Base-by-base conservation (phyloP, 1,284 basidiomycete genomes). In the Microbotryum saponariae region DNA sequence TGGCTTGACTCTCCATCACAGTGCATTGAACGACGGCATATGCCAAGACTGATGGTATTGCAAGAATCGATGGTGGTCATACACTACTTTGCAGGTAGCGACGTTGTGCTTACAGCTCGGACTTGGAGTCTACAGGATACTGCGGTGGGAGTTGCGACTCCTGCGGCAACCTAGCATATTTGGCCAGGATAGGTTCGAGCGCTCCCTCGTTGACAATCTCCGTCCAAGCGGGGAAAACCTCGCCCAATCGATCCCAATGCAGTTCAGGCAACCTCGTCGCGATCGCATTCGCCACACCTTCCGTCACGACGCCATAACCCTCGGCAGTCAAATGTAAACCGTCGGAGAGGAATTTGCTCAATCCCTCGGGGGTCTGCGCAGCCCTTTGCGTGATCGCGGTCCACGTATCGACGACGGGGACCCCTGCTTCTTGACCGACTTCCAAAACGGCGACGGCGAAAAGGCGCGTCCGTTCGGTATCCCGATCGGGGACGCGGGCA, bases 261-360 rank as follows among this genome's bases (percentile, higher is more conserved):
- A 72, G 62, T 37, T 69, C 56, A 14, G 67, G 63, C 14, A 69
- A 58, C 33, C 66, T 27, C n/a, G 47, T 29, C 46, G 55, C 37
- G 12, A 69, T 63, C 29, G 62, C 50, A 14, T 54, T 48, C 16
- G 51, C 51, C 62, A 33, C 12, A 62, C 64, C 59, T 9, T 29
- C 49, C 2, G 65, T 64, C 27, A 87, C 65, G 14, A 65, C 85
- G 73, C 79, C 73, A 71, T 92, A 91, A 31, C 88, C 91, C 1
- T 76, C 80, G 14, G 75, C 77, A 55, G 82, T 89, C 67, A 90
- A 75, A 75, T 94, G 91, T 62, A 93, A 76, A 1, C 91, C 90
- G 71, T 92, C 90, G 46, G 73, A 75, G 16, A 72, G 46, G 45
- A 60, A 72, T 33, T 58, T 61, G 14, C 51, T 58, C 23, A 71